A percentile compares a stretch with the other conserved stretches of the same genome.
Conservation (phyloP, 1,284 basidiomycete species). For the Heterobasidion occidentale region DNA sequence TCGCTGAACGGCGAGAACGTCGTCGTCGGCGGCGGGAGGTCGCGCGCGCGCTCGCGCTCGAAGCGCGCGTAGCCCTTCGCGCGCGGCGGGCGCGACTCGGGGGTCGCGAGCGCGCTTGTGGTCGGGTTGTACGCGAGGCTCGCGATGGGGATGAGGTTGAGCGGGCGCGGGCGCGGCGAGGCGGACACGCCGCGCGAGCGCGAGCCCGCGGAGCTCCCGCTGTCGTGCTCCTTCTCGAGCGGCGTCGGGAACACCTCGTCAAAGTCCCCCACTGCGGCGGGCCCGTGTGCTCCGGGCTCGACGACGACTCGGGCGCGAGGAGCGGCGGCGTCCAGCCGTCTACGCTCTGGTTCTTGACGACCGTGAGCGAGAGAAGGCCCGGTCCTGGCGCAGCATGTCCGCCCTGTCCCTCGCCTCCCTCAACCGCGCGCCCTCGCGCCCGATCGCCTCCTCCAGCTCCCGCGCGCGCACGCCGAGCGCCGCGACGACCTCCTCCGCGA, state of each 20-base stretch:
- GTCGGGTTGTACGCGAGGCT: neutral
- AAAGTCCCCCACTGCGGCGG: slow-evolving; percentile 4
- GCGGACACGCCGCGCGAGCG: slow-evolving; percentile 7
- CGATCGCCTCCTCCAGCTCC: slow-evolving; percentile 28
- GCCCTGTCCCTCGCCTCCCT: slow-evolving; percentile 41
- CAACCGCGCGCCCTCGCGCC: slow-evolving; percentile 45
- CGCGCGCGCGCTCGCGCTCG: slow-evolving; percentile 31
- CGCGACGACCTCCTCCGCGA: slow-evolving; percentile 55
- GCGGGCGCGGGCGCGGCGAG: slow-evolving; percentile 9
- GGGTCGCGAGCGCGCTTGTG: neutral
- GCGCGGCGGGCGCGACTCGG: slow-evolving; percentile 8
- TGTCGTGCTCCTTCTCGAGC: slow-evolving; percentile 10
- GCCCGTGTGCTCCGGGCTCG: neutral
- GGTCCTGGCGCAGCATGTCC: slow-evolving; percentile 37
- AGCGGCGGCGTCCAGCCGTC: slow-evolving; percentile 1
- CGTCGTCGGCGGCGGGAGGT: slow-evolving; percentile 20
- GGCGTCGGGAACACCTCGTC: slow-evolving; percentile 7
- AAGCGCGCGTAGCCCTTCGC: slow-evolving; percentile 33
- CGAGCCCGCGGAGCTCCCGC: neutral
- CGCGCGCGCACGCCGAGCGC: slow-evolving; percentile 26
- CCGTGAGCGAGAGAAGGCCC: slow-evolving; percentile 25
- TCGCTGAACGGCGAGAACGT: slow-evolving; percentile 49
- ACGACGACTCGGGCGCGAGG: neutral
- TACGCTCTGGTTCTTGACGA: slow-evolving; percentile 8
- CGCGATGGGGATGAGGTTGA: slow-evolving; percentile 14